Evolutionary conservation across 2,329 filamentous ascomycete species (phyloP).

Genomic region (Tolypocladium tropicale): DNA sequence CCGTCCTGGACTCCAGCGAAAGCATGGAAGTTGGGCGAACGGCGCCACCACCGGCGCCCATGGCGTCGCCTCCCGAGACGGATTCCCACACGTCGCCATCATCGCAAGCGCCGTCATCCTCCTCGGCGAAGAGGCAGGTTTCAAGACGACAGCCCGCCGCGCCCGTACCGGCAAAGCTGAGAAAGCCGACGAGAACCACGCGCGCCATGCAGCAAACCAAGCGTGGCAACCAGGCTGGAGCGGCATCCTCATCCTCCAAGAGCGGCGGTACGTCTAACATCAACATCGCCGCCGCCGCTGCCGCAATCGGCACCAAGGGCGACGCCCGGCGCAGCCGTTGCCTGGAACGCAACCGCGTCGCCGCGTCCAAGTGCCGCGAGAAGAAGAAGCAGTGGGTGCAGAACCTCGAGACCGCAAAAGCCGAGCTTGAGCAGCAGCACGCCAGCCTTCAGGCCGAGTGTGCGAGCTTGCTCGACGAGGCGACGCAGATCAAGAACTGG

Average conservation of each 20-base stretch:
- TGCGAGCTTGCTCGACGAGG: slow-evolving; percentile 30
- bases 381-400: slow-evolving; percentile 49
- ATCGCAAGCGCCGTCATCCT: background rate
- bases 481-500: slow-evolving; percentile 36
- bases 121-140: background rate
- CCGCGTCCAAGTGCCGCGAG: slow-evolving; percentile 64
- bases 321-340: slow-evolving; percentile 38
- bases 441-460: slow-evolving; percentile 31
- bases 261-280: background rate
- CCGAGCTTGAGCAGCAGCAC: slow-evolving; percentile 33
- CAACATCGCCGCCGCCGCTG: background rate
- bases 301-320: background rate
- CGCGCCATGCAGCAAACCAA: background rate
- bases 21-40: background rate
- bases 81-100: background rate
- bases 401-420: slow-evolving; percentile 36
- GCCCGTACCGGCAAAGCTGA: background rate
- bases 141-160: background rate
- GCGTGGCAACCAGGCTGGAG: background rate
- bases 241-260: background rate
- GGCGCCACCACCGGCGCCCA: background rate
- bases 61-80: background rate
- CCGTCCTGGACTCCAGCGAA: background rate
- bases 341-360: slow-evolving; percentile 60
- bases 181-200: background rate